Evolutionary conservation across 805 yeast species (phyloP), one percentile per base, ranked within the genome.

Genomic region (Tetrapisispora taiwanensis): DNA sequence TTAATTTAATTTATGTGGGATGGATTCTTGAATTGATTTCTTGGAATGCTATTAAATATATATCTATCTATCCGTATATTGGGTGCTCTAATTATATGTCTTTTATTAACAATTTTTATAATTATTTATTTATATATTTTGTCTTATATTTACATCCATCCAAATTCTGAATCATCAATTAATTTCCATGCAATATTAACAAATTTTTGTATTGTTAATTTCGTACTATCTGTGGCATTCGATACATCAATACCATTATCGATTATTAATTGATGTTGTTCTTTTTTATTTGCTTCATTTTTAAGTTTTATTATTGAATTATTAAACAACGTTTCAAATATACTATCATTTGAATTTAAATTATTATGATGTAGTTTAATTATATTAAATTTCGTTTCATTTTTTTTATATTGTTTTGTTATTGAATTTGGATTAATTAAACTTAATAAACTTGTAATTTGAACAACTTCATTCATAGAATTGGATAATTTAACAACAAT

Each of bases 401-500:
- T 22, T 22, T 22, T 22, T 44, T 37, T 31, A 35, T 45, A 31
- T 37, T 42, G 12, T 30, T 28, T 38, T 48, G 46, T 32, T 37
- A 37, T 44, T 8, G 39, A 24, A 31, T 58, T 53, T 5, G 66
- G 65, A 28, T 59, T 56, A 26, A 60, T 50, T 51, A 58, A 46
- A 36, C 48, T 55, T 19, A 60, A 43, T 20, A 59, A 49, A 41
- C 63, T 58, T 14, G 62, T 55, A 3, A 59, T 59, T 33, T 60
- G 64, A 8, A 60, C 57, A 39, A 62, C 46, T 30, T 59, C 63
- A 43, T 59, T 59, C 63, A 60, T 56, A 7, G 63, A 55, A 41
- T 59, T 58, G 0, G 65, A 60, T 39, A 62, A 44, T 30, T 52
- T 49, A 12, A 62, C 55, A 4, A 62, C 61, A n/a, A 58, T 45